phyloP scores from a whole-genome alignment of 2,329 filamentous ascomycete genomes.

The Colletotrichum higginsianum region DNA sequence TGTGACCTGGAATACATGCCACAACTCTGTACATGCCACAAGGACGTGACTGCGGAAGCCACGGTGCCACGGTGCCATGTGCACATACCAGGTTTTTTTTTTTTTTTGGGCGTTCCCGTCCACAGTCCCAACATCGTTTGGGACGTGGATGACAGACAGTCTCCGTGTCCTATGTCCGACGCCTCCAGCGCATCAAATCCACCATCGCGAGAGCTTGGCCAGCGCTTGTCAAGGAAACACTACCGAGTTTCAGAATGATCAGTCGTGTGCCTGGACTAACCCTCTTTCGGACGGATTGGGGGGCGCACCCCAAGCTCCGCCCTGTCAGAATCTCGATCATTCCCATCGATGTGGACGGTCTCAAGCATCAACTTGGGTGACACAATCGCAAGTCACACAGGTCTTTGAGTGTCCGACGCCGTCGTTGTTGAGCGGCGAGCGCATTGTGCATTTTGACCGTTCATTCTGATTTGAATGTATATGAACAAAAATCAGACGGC shows the following conservation, averaged over 20 bases:
- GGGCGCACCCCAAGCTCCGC: background rate
- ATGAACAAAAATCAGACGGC: background rate
- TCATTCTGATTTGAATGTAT: background rate
- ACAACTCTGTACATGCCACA: slow-evolving; percentile 13
- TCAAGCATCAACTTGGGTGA: background rate
- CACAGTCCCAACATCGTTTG: background rate
- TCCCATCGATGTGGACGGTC: background rate
- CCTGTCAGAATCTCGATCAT: slow-evolving; percentile 28
- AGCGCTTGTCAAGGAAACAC: slow-evolving; percentile 40
- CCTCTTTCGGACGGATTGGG: slow-evolving; percentile 15
- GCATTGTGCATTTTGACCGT: background rate
- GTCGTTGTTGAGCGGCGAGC: background rate
- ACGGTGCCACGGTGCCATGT: slow-evolving; percentile 32
- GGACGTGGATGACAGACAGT: slow-evolving; percentile 27
- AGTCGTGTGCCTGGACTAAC: slow-evolving; percentile 40
- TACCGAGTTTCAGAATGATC: slow-evolving; percentile 43
- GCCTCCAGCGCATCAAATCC: slow-evolving; percentile 9
- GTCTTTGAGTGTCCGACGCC: background rate
- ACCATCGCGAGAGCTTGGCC: slow-evolving; percentile 28
- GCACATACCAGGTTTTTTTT: slow-evolving; percentile 6
- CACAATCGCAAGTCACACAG: slow-evolving; percentile 1
- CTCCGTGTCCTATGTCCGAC: background rate
- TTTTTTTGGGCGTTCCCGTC: slow-evolving; percentile 30
- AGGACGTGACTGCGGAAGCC: slow-evolving; percentile 13
- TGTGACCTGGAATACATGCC: background rate